Evolutionary conservation across 2,329 filamentous ascomycete species (phyloP), one percentile per base, ranked within the genome.

Genomic region (Neonectria punicea): DNA sequence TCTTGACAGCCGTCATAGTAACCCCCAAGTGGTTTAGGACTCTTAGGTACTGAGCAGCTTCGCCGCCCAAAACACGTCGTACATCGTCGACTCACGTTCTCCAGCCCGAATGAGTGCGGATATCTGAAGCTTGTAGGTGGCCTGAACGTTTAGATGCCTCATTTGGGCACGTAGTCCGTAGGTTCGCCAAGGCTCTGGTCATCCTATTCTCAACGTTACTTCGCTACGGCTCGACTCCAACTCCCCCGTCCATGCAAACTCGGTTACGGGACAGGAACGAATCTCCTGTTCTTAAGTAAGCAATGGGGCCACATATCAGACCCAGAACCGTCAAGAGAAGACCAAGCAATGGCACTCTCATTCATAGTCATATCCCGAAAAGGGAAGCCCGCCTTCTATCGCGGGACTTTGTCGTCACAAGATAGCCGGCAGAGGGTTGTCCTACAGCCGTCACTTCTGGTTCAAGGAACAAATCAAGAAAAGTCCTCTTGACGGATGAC

Each of bases 181-280:
- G 61, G 58, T 56, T 55, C 58, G 53, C 58, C 56, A 53, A 43
- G 50, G 28, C 54, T 22, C 50, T 41, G 57, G 58, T 66, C 58
- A 68, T 61, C 44, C 66, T 53, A 65, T 67, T 57, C 30, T 67
- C 60, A 55, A 56, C 47, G 57, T 68, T 56, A 46, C 57, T 67
- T 56, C 58, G 53, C 49, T 30, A 10, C 9, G 30, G 9, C 30
- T 30, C 30, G 30, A 30, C 60, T 36, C 44, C 20, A 30, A 49
- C 32, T 50, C 65, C 56, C 62, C 62, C n/a, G 13, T 63, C 36
- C 36, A 47, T 62, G 58, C 46, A 55, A 34, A 5, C 53, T 36
- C 18, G 50, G 54, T 44, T 51, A 20, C 28, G 20, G 13, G 28
- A 43, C 44, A 57, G 54, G 62, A 54, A 62, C 39, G 50, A 53